Percentiles rank a stretch among this genome's conserved stretches.
Conservation (phyloP, 2,329 filamentous ascomycete genomes). For the Verticillium longisporum region DNA sequence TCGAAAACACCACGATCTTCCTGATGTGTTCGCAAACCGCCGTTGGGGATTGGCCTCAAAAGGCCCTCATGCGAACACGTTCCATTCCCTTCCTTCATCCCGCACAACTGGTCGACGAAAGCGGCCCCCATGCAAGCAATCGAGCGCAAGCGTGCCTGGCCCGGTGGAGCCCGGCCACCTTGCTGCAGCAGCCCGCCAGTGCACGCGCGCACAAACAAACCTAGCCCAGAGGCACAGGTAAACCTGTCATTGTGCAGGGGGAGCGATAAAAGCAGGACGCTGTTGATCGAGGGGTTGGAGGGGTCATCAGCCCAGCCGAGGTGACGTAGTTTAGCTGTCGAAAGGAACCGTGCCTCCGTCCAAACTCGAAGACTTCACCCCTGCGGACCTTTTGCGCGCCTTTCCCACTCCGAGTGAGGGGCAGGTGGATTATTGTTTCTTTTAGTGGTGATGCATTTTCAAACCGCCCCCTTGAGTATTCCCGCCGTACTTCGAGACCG, state of each 20-base stretch:
- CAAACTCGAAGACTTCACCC: neutral
- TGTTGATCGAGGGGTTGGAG: neutral
- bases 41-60: neutral
- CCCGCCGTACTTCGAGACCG: neutral
- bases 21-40: neutral
- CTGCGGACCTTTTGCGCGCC: neutral
- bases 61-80: neutral
- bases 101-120: neutral
- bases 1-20: neutral
- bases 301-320: neutral
- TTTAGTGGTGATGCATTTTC: neutral
- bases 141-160: conserved; percentile 1
- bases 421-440: neutral
- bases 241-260: neutral
- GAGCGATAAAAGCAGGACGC: neutral
- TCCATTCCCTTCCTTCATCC: neutral
- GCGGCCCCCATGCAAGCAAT: conserved; percentile 1
- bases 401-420: neutral
- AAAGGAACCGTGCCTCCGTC: neutral
- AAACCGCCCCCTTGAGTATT: neutral
- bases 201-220: neutral
- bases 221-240: neutral
- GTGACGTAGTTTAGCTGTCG: neutral
- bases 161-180: neutral
- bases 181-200: neutral